Evolutionary conservation across 352 stramenopile species (phyloP).

Genomic region (Phytophthora crassamura): DNA sequence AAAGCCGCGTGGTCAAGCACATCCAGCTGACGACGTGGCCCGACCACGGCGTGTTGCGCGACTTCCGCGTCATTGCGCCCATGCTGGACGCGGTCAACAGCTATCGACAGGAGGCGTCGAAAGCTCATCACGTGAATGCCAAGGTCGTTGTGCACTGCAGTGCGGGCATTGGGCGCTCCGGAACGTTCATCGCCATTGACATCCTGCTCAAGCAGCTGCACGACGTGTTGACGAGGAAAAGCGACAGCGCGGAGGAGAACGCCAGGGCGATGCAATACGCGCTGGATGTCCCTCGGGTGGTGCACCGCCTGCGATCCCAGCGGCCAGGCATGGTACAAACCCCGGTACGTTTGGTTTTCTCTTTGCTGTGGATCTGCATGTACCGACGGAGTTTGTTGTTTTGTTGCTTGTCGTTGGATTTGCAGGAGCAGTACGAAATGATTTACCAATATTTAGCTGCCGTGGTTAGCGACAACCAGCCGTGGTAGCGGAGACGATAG

Average conservation of each 20-base stretch:
- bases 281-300: conserved; percentile 64
- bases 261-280: conserved; percentile 36
- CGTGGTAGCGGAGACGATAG: conserved; percentile 53
- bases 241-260: conserved; percentile 26
- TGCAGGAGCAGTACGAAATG: conserved; percentile 87
- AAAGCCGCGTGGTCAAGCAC: conserved; percentile 62
- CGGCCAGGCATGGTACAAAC: conserved; percentile 88
- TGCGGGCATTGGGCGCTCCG: conserved; percentile 78
- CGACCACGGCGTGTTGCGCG: conserved; percentile 75
- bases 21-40: conserved; percentile 84
- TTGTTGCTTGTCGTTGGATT: conserved; percentile 5
- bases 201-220: conserved; percentile 70
- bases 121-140: conserved; percentile 26
- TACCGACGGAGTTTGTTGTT: not conserved
- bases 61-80: conserved; percentile 75
- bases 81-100: conserved; percentile 78
- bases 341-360: conserved; percentile 48
- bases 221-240: conserved; percentile 24
- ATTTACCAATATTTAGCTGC: conserved; percentile 84
- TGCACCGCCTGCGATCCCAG: conserved; percentile 69
- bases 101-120: conserved; percentile 41
- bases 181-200: conserved; percentile 88
- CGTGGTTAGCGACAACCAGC: conserved; percentile 55
- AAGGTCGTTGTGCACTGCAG: conserved; percentile 82
- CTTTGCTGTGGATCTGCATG: not conserved